A percentile compares a stretch with the other conserved stretches of the same genome.
Evolutionary conservation across 2,329 filamentous ascomycete species (phyloP).

Genomic region (Tolypocladium ovalisporum): DNA sequence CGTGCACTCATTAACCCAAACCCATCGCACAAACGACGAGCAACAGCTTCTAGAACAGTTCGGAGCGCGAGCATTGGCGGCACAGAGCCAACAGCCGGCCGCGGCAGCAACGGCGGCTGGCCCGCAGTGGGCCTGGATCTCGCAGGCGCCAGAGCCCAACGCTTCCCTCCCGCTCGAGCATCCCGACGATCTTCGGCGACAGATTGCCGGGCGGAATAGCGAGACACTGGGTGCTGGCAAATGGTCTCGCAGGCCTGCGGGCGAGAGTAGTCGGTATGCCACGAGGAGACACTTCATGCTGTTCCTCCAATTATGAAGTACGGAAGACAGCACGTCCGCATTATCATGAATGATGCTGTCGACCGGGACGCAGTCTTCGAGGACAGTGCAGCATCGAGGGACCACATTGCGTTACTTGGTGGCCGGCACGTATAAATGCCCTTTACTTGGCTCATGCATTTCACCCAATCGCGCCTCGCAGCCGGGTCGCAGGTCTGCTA

Average conservation of each 20-base stretch:
- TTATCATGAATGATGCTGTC: neutral
- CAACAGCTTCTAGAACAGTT: neutral
- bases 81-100: neutral
- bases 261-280: no score
- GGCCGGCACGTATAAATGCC: no score
- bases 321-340: no score
- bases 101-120: neutral
- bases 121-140: neutral
- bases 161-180: neutral
- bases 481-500: no score
- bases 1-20: neutral
- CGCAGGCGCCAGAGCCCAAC: no score
- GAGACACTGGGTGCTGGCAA: no score
- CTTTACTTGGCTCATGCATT: no score
- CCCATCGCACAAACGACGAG: neutral
- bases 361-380: neutral
- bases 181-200: neutral
- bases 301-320: no score
- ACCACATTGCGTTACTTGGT: no score
- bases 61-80: neutral
- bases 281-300: no score
- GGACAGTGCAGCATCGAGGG: no score
- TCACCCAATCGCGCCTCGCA: neutral
- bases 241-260: no score
- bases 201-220: neutral